phyloP scores from a whole-genome alignment of 2,329 filamentous ascomycete genomes.

The Sarocladiaceae sp. region DNA sequence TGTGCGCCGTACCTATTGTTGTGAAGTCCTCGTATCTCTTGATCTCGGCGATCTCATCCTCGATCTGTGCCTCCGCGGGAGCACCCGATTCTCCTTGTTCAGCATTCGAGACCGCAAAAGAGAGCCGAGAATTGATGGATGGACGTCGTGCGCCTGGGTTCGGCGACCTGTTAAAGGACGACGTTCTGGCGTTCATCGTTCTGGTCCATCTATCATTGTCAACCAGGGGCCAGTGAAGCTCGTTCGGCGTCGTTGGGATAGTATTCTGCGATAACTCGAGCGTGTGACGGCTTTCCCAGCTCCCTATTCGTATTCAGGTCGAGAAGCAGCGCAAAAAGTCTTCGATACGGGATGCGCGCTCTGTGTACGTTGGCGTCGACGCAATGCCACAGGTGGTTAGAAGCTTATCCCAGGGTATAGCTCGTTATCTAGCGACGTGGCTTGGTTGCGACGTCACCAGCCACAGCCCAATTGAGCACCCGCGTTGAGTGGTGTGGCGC shows the following conservation, averaged over 20 bases:
- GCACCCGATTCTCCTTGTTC: constrained; percentile 57
- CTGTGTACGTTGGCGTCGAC: no score
- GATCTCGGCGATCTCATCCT: constrained; percentile 95
- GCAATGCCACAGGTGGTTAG: background rate
- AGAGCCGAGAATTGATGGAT: constrained; percentile 61
- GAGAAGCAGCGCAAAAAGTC: no score
- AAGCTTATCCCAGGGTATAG: constrained; percentile 25
- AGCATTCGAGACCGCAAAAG: constrained; percentile 61
- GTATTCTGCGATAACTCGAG: no score
- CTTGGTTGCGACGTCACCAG: background rate
- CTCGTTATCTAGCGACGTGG: constrained; percentile 6
- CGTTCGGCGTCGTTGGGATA: no score
- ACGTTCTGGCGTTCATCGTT: constrained; percentile 40
- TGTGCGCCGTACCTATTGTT: constrained; percentile 63
- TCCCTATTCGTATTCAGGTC: no score
- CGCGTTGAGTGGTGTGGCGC: constrained; percentile 9
- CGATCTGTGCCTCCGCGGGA: constrained; percentile 66
- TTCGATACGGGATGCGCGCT: constrained; percentile 29
- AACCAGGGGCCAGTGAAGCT: constrained; percentile 11
- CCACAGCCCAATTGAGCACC: background rate
- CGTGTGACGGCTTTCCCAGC: no score
- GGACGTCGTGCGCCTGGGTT: constrained; percentile 35
- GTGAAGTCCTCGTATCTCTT: constrained; percentile 99
- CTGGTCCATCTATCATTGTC: constrained; percentile 26
- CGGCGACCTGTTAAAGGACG: constrained; percentile 14